Conservation (phyloP, 345 rosid genomes). For the Boechera stricta region DNA sequence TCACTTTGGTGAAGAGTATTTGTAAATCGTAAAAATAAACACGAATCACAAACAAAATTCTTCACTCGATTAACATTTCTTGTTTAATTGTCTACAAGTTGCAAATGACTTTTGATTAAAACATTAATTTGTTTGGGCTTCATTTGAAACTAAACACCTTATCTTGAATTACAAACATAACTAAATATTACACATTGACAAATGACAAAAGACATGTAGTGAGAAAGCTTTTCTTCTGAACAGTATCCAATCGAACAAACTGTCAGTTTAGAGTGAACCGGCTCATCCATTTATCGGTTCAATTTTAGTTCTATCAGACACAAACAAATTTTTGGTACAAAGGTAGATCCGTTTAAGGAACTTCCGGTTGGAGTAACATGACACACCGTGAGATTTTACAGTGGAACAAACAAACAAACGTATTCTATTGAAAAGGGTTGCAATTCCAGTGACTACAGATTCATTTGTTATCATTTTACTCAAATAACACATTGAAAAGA, state of each 20-base stretch:
- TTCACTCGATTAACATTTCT: neutral
- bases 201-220: neutral
- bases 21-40: neutral
- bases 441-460: constrained; percentile 28
- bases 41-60: neutral
- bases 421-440: constrained; percentile 22
- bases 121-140: neutral
- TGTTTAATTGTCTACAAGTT: neutral
- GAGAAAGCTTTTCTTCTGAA: neutral
- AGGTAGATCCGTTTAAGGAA: constrained; percentile 4
- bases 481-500: constrained; percentile 16
- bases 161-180: neutral
- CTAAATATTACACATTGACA: neutral
- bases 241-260: neutral
- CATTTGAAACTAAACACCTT: neutral
- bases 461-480: constrained; percentile 1
- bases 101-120: constrained; percentile 1
- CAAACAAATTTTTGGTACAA: neutral
- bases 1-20: neutral
- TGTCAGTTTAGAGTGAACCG: neutral
- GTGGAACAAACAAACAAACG: constrained; percentile 19
- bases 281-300: constrained; percentile 2
- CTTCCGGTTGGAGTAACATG: neutral
- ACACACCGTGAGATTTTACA: constrained; percentile 1
- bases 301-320: constrained; percentile 5